Evolutionary conservation across 495 filamentous ascomycete genomes (phyloP), one percentile per base, ranked within the genome.

Genomic region (Tuber aestivum): DNA sequence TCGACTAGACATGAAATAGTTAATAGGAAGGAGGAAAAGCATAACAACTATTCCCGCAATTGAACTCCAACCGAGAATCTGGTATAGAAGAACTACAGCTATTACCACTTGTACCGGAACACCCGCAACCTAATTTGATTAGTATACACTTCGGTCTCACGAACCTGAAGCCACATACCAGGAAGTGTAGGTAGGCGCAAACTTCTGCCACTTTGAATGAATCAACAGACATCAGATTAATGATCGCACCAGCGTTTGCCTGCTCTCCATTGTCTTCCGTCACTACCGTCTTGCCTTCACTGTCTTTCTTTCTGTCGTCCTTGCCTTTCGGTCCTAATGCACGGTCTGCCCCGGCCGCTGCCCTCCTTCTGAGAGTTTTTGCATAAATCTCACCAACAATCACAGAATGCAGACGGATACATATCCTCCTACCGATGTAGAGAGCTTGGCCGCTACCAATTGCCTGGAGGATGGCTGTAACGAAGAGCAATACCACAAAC

Each of bases 161-260:
- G 40, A 38, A 38, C 75, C 44, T 8, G 35, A 40, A 40, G n/a
- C 37, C 32, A 50, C 79, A 38, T 76, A 79, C 92, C 70, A 97
- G 85, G 83, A 94, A 97, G 83, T 97, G 94, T 69, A 97, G 84
- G 82, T 97, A 99, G 0, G 94, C 92, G 70, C 92, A 92, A 71
- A 95, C 90, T 83, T 97, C 94, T 73, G 93, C 93, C 71, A 98
- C 92, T 85, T 99, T 99, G 89, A 97, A 97, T 44, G 95, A 97
- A 87, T 99, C 96, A 73, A 99, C 96, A 16, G 96, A 91, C 96
- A 99, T 99, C 78, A 99, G 84, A 83, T 98, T 99, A 85, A 98
- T 98, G 83, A 99, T 97, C 37, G 94, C 95, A 75, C 96, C 96
- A 74, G 94, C 87, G 78, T 97, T 97, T 32, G 92, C 95, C 84